A percentile compares a stretch with the other conserved stretches of the same genome.
These are phyloP conservation scores for Malus hybrid DNA, from an alignment of 331 rosid genomes.

Conservation along the genomic window DNA sequence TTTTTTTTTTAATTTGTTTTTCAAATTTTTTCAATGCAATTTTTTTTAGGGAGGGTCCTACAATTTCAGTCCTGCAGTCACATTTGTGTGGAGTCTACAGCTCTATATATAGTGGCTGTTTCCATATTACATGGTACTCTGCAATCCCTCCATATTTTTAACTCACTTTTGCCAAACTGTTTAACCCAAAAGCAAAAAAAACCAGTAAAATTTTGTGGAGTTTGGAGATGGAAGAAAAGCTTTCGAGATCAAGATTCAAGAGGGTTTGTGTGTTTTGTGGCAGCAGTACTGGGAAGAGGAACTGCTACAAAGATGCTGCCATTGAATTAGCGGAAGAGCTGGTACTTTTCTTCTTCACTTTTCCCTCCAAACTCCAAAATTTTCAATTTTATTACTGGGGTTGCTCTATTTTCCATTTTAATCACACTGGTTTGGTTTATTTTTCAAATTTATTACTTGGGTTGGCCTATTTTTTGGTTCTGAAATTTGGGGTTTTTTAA, in stretches of 20 bases:
- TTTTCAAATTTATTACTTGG: neutral
- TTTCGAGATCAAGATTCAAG: conserved; percentile 30
- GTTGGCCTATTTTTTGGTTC: neutral
- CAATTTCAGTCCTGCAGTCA: neutral
- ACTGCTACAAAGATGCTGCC: conserved; percentile 46
- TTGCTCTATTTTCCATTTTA: neutral
- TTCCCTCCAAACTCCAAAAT: neutral
- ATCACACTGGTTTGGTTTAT: neutral
- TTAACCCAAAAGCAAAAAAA: neutral
- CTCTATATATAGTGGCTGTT: neutral
- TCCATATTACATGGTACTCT: neutral
- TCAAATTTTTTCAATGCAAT: neutral
- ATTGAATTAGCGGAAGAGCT: conserved; percentile 42
- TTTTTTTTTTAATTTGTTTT: too few relatives aligned
- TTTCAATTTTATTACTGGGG: neutral
- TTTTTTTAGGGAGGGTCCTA: neutral
- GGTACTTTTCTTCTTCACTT: conserved; percentile 11
- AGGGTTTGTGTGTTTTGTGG: conserved; percentile 46
- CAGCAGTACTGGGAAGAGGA: conserved; percentile 45
- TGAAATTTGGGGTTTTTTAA: neutral
- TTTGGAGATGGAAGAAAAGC: conserved; percentile 22
- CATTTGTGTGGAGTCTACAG: conserved; percentile 10
- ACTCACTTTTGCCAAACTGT: neutral
- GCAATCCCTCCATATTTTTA: neutral
- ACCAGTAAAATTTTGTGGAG: neutral